Base-by-base conservation (phyloP, 2,329 filamentous ascomycete genomes). In the Talaromyces sp. region DNA sequence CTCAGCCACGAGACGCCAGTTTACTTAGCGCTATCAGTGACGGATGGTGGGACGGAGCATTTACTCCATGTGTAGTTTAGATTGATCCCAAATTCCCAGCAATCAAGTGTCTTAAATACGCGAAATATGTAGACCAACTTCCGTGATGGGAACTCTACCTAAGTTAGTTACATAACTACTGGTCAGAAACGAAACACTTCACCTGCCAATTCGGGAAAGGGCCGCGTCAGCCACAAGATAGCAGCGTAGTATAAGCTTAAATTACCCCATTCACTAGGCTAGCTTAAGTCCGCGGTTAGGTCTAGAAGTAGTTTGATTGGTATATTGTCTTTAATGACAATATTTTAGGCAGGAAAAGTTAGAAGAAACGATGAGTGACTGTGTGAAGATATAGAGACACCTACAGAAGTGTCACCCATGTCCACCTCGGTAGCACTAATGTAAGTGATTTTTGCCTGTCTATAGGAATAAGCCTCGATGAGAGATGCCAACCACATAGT, bases 201-300 rank as follows among this genome's bases (percentile, higher is more conserved):
- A 45, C 56, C 56, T 59, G 36, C 56, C 36, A 29, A 59, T 29
- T 31, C 15, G 11, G 36, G 56, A 27, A 43, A 45, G 19, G 36
- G 15, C n/a, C 56, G 56, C 15, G 56, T n/a, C 56, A 40, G 56
- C 56, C 56, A 45, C 22, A 29, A 40, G 56, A 59, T 59, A 59
- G 56, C 56, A 59, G 27, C 36, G 56, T 59, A 59, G 56, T 19
- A 59, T 43, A 59, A 59, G 56, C 34, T 59, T 59, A 59, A 43
- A 13, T 29, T 22, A 19, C 2, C 36, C 25, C 27, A 19, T 29
- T 25, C 7, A 31, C 22, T n/a, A 29, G 27, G 22, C 36, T 27
- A 2, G 19, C 34, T 27, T 40, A 29, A 59, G 22, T 25, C 19
- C 19, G 53, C 19, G 10, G n/a, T 25, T 38, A 15, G 11, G 31